Base-by-base conservation (phyloP, 139 green algal genomes). In the Chlorella sp. region DNA sequence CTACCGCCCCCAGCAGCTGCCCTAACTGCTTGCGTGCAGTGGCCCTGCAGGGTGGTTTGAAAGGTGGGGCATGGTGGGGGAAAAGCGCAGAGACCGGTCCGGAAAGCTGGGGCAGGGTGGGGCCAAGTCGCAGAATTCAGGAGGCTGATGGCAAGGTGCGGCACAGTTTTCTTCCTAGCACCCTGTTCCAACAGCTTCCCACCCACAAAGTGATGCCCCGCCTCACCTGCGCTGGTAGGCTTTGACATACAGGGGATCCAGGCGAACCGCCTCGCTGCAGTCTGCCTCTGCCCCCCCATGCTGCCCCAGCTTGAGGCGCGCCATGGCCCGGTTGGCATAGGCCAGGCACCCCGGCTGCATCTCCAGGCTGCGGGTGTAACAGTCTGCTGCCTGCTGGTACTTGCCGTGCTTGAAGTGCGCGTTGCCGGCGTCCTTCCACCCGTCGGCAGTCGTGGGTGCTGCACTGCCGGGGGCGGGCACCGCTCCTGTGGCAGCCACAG, bases 271-370 rank as follows among this genome's bases (percentile, higher is more conserved):
- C 40, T 53, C 60, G 1, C 37, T 93, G 87, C 94, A 95, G 91
- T 98, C 96, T 40, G 91, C 75, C 88, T 95, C 95, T 16, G 95
- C 94, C 39, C 90, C 69, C 12, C 48, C 81, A 40, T 76, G 88
- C 80, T 94, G 82, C 4, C 89, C 66, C 48, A 95, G 84, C 89
- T 96, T 97, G 5, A 98, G 92, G 26, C 83, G 32, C 2, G 93
- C 94, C 92, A 97, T 95, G 53, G 96, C 96, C 1, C 95, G 89
- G 89, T 98, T 98, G 77, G 94, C 94, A 53, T 94, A 91, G 0
- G 93, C 93, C n/a, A 95, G 53, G 76, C 88, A 93, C 16, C 86
- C 94, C 30, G 94, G 92, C 66, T 94, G 60, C 21, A 93, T 32
- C 15, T 88, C 86, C 18, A 97, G 85, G 89, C 92, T 95, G 48